A percentile compares a stretch with the other conserved stretches of the same genome.
phyloP scores from a whole-genome alignment of 169 alveolate species.

The Cryptosporidium xiaoi region DNA sequence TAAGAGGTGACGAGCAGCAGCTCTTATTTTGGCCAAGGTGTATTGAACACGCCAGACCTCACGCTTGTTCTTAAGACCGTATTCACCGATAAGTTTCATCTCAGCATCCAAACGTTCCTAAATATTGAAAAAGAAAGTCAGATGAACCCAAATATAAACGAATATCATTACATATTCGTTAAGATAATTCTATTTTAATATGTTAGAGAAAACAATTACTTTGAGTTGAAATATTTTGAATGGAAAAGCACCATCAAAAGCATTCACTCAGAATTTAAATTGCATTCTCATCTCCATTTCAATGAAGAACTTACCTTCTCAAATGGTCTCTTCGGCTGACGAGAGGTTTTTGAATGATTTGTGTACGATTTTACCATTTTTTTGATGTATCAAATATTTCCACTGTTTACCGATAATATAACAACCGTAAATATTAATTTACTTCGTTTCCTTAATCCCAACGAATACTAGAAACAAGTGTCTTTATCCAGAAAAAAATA shows the following conservation, averaged over 20 bases:
- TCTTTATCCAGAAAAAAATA: no score
- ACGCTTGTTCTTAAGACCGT: conserved; percentile 99
- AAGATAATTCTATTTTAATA: no score
- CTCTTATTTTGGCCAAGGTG: conserved; percentile 97
- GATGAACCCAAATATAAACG: not conserved
- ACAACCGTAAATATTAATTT: no score
- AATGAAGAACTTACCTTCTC: conserved; percentile 87
- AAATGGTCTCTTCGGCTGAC: conserved; percentile 95
- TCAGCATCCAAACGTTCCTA: conserved; percentile 95
- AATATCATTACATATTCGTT: no score
- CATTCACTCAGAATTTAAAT: conserved; percentile 80
- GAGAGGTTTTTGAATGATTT: conserved; percentile 89
- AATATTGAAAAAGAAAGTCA: conserved; percentile 14
- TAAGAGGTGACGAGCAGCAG: conserved; percentile 98
- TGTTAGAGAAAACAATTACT: not conserved
- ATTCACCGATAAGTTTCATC: conserved; percentile 97
- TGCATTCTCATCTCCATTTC: not conserved
- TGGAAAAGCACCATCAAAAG: not conserved
- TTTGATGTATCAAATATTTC: no score
- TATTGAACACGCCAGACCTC: conserved; percentile 99
- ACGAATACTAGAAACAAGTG: no score
- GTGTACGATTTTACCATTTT: conserved; percentile 88
- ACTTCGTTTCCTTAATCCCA: no score
- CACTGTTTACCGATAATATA: no score
- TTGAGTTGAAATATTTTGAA: not conserved